phyloP scores from a whole-genome alignment of 2,329 filamentous ascomycete species.

The Chaetothyriales sp. region DNA sequence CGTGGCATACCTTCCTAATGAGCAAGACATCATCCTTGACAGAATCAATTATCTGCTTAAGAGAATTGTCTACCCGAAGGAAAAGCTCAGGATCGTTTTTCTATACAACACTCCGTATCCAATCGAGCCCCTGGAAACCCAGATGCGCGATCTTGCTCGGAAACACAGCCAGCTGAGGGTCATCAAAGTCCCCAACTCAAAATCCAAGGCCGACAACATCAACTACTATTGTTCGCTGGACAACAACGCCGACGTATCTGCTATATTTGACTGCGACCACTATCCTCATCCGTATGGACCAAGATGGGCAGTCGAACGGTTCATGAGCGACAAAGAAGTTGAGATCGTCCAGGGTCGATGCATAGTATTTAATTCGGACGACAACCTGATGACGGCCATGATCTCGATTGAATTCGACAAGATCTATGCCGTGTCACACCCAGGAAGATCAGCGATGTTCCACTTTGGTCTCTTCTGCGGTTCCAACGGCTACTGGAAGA shows the following conservation, averaged over 20 bases:
- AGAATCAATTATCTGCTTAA: slow-evolving; percentile 34
- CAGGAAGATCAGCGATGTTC: slow-evolving; percentile 34
- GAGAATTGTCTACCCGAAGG: slow-evolving; percentile 33
- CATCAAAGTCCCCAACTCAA: slow-evolving; percentile 36
- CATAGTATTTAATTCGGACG: slow-evolving; percentile 35
- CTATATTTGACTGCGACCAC: slow-evolving; percentile 39
- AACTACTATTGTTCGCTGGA: slow-evolving; percentile 35
- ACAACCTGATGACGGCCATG: slow-evolving; percentile 33
- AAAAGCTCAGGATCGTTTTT: slow-evolving; percentile 36
- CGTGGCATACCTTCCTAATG: slow-evolving; percentile 39
- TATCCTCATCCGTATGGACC: slow-evolving; percentile 37
- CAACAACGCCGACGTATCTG: slow-evolving; percentile 33
- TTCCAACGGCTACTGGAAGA: slow-evolving; percentile 37
- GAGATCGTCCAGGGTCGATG: slow-evolving; percentile 39
- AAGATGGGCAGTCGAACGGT: slow-evolving; percentile 36
- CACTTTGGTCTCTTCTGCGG: slow-evolving; percentile 38
- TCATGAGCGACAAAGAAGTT: slow-evolving; percentile 28
- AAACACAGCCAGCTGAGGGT: slow-evolving; percentile 30
- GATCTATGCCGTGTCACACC: slow-evolving; percentile 39
- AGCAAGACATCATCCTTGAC: slow-evolving; percentile 38
- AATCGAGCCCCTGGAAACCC: slow-evolving; percentile 34
- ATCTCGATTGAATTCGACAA: slow-evolving; percentile 40
- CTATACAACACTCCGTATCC: slow-evolving; percentile 37
- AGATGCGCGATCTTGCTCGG: slow-evolving; percentile 27
- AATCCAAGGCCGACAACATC: slow-evolving; percentile 38